Conservation (phyloP, 768 basidiomycete species). For the Mycena filopes region DNA sequence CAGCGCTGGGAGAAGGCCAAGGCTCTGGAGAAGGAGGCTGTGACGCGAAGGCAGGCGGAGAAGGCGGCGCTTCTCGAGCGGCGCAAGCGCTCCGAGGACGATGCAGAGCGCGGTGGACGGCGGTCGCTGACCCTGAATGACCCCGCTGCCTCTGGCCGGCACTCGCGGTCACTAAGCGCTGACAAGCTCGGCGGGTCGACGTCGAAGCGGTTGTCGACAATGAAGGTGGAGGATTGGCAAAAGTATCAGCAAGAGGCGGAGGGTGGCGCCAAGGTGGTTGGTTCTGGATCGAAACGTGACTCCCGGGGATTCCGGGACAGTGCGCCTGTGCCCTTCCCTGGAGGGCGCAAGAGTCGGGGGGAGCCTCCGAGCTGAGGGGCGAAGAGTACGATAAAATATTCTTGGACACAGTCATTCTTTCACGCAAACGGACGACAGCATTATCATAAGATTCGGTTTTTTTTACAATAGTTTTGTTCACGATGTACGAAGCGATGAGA, state of each 20-base stretch:
- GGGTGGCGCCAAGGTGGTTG: conserved; percentile 25
- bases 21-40: conserved; percentile 77
- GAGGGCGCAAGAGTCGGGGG: conserved; percentile 49
- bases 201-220: conserved; percentile 73
- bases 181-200: conserved; percentile 61
- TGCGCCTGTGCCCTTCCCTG: conserved; percentile 69
- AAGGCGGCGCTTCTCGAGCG: conserved; percentile 67
- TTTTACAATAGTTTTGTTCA: conserved; percentile 23
- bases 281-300: conserved; percentile 46
- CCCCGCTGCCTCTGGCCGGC: conserved; percentile 44
- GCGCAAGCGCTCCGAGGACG: conserved; percentile 58
- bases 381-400: conserved; percentile 11
- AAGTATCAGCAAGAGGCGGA: conserved; percentile 69
- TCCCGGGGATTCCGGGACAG: conserved; percentile 43
- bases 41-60: conserved; percentile 78
- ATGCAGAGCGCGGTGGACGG: conserved; percentile 46
- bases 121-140: conserved; percentile 47
- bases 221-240: conserved; percentile 92
- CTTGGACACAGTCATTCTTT: conserved; percentile 33
- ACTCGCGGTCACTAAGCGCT: conserved; percentile 69
- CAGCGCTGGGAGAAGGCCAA: conserved; percentile 87
- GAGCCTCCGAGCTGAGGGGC: conserved; percentile 48
- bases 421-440: conserved; percentile 19
- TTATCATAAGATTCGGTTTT: conserved; percentile 22
- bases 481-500: background rate